Base-by-base conservation (phyloP, 2,329 filamentous ascomycete species). In the Xylaria sp. region DNA sequence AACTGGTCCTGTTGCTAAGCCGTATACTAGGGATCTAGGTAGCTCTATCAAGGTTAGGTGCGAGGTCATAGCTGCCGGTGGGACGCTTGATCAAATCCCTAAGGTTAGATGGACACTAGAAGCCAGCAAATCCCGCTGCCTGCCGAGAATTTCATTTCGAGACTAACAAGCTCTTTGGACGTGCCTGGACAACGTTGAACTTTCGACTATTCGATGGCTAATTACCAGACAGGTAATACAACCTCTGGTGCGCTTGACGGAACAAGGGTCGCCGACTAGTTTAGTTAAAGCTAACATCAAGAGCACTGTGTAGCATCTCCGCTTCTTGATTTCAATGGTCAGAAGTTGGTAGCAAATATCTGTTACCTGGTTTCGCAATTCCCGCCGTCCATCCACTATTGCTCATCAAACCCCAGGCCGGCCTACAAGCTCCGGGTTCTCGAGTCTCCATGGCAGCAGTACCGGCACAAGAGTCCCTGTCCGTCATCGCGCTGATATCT, bases 401-500 rank as follows among this genome's bases (percentile, higher is more conserved):
- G 51, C 52, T 49, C 62, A 66, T 66, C 63, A 61, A 66, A 60
- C 33, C 58, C 46, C 52, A 54, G 59, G 48, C 55, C 54, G 55
- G 65, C 65, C 48, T 68, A 43, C 52, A 31, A 33, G 28, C 48
- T 49, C 48, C 39, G 13, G 39, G 46, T 18, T 36, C 60, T 61
- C 55, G 66, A 23, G 39, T 49, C 48, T 57, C 63, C 33, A 72
- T 70, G 67, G 86, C 85, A 83, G 75, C 82, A 39, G 46, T 55
- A 23, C 23, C 41, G 64, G 73, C 78, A 67, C 82, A 84, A 49
- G 71, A 67, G 71, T 80, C 82, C 70, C 83, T 91, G 72, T 91
- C 94, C 74, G 94, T 98, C 72, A 94, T 99, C 75, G 95, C 93
- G 59, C 86, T 99, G 71, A 91, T 99, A 72, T 99, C 96, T 23